phyloP scores from a whole-genome alignment of 139 green algal species.

The Chlamydomonas incerta region DNA sequence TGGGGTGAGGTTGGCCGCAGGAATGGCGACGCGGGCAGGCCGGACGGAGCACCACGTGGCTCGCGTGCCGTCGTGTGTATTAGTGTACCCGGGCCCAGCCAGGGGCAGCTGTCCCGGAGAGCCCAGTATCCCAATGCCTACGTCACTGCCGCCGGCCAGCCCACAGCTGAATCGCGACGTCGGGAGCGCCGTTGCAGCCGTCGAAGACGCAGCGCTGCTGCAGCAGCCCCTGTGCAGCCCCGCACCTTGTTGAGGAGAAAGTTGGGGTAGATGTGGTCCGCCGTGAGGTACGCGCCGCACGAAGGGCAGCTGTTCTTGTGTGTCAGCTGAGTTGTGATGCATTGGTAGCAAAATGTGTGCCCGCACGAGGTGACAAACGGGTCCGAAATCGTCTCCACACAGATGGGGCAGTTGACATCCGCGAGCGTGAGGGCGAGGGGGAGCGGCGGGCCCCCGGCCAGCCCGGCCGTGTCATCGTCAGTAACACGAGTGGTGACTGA shows the following conservation, averaged over 20 bases:
- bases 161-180: no score
- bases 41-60: no score
- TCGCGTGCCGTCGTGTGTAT: no score
- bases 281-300: constrained; percentile 73
- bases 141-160: no score
- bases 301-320: constrained; percentile 75
- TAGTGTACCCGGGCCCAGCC: no score
- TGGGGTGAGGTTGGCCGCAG: no score
- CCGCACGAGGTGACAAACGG: constrained; percentile 87
- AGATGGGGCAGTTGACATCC: constrained; percentile 84
- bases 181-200: no score
- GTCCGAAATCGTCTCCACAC: constrained; percentile 78
- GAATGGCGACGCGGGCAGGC: no score
- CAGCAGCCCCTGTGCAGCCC: no score
- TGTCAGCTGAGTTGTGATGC: constrained; percentile 79
- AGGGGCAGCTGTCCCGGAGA: no score
- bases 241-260: constrained; percentile 83
- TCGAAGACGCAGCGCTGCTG: no score
- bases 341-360: constrained; percentile 88
- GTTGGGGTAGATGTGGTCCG: constrained; percentile 83
- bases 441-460: neutral
- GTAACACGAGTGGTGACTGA: constrained; percentile 24
- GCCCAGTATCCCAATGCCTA: no score
- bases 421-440: constrained; percentile 37
- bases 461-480: neutral